Base-by-base conservation (phyloP, 2,329 filamentous ascomycete species). In the Alternaria ethzedia region DNA sequence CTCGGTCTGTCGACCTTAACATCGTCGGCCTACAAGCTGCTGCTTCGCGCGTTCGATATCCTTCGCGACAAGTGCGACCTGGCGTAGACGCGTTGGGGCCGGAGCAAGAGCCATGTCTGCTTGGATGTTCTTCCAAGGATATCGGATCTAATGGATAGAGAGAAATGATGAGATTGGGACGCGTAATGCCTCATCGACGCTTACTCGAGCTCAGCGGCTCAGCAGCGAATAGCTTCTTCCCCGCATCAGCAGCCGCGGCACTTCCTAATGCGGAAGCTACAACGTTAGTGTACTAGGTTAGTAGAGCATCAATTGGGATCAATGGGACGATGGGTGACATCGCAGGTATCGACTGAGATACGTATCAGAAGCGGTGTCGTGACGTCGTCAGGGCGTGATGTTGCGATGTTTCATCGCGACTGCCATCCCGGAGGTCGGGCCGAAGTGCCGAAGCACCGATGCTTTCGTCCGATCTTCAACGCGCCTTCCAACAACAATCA, bases 41-140 rank as follows among this genome's bases (percentile, higher is more conserved):
- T 67, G 64, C 54, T 66, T 73, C 17, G 74, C 66, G 36, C 46
- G 49, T 23, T 77, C 72, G 12, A 79, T 63, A 61, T 80, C 76
- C 25, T 65, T 61, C 2, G 69, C 67, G 9, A 78, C 77, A 10
- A 80, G 61, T 43, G 78, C 76, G 41, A 80, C 75, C 59, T 80
- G 78, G 46, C 78, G 75, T 12, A 80, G 64, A 9, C 78, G 72
- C 41, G 77, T 79, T 5, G 77, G 75, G 3, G 66, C 61, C 4
- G 70, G 66, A 5, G 47, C 62, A 3, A 65, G 47, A 46, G 51
- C 60, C n/a, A 36, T 54, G 4, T 46, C n/a, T 15, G 46, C 46
- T 23, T 54, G 59, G 20, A 51, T 47, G 17, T 66, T 68, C 55
- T 66, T 63, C 36, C 36, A 15, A n/a, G n/a, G n/a, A n/a, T n/a